phyloP scores from a whole-genome alignment of 2,329 filamentous ascomycete genomes.

The Endoconidiophora polonica region DNA sequence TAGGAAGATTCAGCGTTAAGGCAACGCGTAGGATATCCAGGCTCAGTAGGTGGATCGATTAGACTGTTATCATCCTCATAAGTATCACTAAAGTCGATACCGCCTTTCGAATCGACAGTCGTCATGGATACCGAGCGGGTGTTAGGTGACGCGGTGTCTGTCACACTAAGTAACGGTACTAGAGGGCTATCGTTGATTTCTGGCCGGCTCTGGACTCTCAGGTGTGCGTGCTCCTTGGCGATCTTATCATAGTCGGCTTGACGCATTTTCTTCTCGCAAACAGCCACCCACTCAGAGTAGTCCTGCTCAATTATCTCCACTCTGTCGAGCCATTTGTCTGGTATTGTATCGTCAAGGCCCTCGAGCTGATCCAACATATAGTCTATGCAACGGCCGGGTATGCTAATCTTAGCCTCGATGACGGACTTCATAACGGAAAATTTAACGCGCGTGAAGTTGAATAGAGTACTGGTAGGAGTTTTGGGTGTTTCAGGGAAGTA shows the following conservation, averaged over 20 bases:
- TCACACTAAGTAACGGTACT: conserved; percentile 7
- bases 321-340: conserved; percentile 71
- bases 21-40: not conserved
- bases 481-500: conserved; percentile 5
- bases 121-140: conserved; percentile 6
- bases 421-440: conserved; percentile 43
- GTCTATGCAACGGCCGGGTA: conserved; percentile 59
- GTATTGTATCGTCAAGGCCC: conserved; percentile 66
- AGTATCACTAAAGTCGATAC: not conserved
- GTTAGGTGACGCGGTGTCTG: not conserved
- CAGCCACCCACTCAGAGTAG: conserved; percentile 66
- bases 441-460: conserved; percentile 25
- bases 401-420: conserved; percentile 52
- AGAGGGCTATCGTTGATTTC: not conserved
- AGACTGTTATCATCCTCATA: conserved; percentile 4
- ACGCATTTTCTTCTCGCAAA: conserved; percentile 57
- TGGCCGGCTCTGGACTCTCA: not conserved
- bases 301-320: conserved; percentile 65
- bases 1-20: not conserved
- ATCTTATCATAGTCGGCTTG: conserved; percentile 34
- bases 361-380: conserved; percentile 76
- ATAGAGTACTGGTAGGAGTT: not conserved
- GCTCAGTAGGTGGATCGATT: conserved; percentile 1
- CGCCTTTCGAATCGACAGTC: not conserved
- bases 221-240: conserved; percentile 8